Evolutionary conservation across 805 yeast species (phyloP).

Genomic region (Ogataea wickerhamii): DNA sequence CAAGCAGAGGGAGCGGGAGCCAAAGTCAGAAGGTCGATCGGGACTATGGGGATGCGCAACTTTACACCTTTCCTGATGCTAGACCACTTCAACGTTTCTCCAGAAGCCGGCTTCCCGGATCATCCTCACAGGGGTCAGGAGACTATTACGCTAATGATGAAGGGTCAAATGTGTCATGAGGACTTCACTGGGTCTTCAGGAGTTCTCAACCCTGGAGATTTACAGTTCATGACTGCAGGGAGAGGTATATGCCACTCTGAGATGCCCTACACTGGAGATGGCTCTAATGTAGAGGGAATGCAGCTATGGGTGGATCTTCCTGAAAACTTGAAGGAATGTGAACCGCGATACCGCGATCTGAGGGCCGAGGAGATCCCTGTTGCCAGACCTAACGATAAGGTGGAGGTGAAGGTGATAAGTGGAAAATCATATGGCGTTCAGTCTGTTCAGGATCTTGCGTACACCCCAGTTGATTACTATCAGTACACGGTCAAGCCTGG

Average conservation of each 20-base stretch:
- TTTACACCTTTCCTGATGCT: slow-evolving; percentile 80
- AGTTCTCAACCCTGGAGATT: slow-evolving; percentile 71
- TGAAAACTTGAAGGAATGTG: slow-evolving; percentile 51
- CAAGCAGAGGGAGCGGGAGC: slow-evolving; percentile 91
- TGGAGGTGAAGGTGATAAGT: slow-evolving; percentile 66
- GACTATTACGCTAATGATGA: slow-evolving; percentile 64
- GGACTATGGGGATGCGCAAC: slow-evolving; percentile 61
- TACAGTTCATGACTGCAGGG: slow-evolving; percentile 95
- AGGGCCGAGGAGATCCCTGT: slow-evolving; percentile 67
- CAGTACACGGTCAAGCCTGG: slow-evolving; percentile 64
- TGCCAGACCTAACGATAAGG: slow-evolving; percentile 60
- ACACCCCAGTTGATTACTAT: slow-evolving; percentile 75
- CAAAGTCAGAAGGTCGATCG: slow-evolving; percentile 75
- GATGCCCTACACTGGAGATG: slow-evolving; percentile 64
- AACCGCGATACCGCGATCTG: slow-evolving; percentile 78
- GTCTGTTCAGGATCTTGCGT: slow-evolving; percentile 70
- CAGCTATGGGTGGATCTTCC: slow-evolving; percentile 91
- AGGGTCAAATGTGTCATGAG: slow-evolving; percentile 73
- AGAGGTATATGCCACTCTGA: slow-evolving; percentile 83
- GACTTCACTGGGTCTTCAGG: slow-evolving; percentile 88
- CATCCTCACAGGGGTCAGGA: slow-evolving; percentile 85
- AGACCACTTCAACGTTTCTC: slow-evolving; percentile 67
- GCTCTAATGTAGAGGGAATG: slow-evolving; percentile 55
- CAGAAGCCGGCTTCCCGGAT: slow-evolving; percentile 75
- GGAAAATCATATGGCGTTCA: slow-evolving; percentile 77